Conservation (phyloP, 169 alveolate species). For the Plasmodium chabaudi region DNA sequence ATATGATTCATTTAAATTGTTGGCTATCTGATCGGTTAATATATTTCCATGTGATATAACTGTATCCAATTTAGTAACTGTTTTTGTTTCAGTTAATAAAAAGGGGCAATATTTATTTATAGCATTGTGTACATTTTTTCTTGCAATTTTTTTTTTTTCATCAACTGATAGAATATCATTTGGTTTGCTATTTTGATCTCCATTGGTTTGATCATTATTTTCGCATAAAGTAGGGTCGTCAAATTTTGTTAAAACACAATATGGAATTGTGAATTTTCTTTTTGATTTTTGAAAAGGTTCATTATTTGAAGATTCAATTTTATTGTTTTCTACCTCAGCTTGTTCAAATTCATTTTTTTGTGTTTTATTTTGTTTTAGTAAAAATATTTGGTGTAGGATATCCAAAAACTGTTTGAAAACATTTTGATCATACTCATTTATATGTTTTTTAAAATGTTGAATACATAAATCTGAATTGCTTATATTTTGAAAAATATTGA, state of each 20-base stretch:
- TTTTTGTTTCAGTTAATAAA: slow-evolving; percentile 62
- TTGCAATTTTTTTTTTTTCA: slow-evolving; percentile 11
- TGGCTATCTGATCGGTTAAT: not conserved
- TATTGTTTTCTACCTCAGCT: not conserved
- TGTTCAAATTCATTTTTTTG: not conserved
- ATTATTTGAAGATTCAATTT: not conserved
- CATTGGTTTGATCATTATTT: no score
- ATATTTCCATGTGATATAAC: slow-evolving; percentile 71
- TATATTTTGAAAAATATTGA: slow-evolving; percentile 16
- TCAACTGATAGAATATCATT: not conserved
- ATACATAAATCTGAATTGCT: slow-evolving; percentile 19
- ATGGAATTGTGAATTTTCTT: not conserved
- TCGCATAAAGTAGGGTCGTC: not conserved
- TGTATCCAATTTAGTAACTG: slow-evolving; percentile 3
- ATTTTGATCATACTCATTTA: slow-evolving; percentile 9
- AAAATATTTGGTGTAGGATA: slow-evolving; percentile 30
- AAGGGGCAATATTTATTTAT: slow-evolving; percentile 53
- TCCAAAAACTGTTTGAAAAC: slow-evolving; percentile 30
- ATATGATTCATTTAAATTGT: no score
- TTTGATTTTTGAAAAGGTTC: not conserved
- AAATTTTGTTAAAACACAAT: not conserved
- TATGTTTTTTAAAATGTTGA: slow-evolving; percentile 15
- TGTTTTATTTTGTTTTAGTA: slow-evolving; percentile 20
- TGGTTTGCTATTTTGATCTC: not conserved
- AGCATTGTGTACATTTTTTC: slow-evolving; percentile 50